Evolutionary conservation across 192 early-diverging fungal genomes (phyloP).

Genomic region (Blastocladiella britannica): DNA sequence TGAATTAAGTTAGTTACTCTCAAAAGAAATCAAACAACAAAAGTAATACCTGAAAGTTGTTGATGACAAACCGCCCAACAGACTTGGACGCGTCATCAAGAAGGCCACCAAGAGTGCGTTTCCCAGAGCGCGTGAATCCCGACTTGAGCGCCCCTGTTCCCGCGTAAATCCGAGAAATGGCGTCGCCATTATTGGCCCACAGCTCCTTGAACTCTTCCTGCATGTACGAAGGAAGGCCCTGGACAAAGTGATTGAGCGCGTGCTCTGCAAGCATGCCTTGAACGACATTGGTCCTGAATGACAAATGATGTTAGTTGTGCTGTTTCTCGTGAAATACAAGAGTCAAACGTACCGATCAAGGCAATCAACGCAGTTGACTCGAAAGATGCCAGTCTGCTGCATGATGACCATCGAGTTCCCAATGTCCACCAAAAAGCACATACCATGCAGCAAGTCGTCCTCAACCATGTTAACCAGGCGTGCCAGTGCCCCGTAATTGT

Average conservation of each 20-base stretch:
- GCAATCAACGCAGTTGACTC: slow-evolving; percentile 71
- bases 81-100: slow-evolving; percentile 85
- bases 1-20: no score
- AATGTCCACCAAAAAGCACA: slow-evolving; percentile 47
- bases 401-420: slow-evolving; percentile 30
- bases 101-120: slow-evolving; percentile 57
- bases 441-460: slow-evolving; percentile 28
- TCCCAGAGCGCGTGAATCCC: slow-evolving; percentile 71
- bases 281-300: slow-evolving; percentile 83
- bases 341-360: slow-evolving; percentile 39
- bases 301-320: no score
- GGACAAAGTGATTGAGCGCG: slow-evolving; percentile 21
- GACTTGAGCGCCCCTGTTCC: slow-evolving; percentile 93
- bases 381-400: slow-evolving; percentile 60
- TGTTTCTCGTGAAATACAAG: not conserved
- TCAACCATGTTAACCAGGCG: slow-evolving; percentile 31
- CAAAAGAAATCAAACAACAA: no score
- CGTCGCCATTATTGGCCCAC: slow-evolving; percentile 81
- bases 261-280: slow-evolving; percentile 51
- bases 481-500: slow-evolving; percentile 50
- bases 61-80: slow-evolving; percentile 79
- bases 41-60: slow-evolving; percentile 59
- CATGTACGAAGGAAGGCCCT: slow-evolving; percentile 7
- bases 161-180: slow-evolving; percentile 75
- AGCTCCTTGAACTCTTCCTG: slow-evolving; percentile 31